Conservation (phyloP, 345 rosid species). For the Salix udensis region DNA sequence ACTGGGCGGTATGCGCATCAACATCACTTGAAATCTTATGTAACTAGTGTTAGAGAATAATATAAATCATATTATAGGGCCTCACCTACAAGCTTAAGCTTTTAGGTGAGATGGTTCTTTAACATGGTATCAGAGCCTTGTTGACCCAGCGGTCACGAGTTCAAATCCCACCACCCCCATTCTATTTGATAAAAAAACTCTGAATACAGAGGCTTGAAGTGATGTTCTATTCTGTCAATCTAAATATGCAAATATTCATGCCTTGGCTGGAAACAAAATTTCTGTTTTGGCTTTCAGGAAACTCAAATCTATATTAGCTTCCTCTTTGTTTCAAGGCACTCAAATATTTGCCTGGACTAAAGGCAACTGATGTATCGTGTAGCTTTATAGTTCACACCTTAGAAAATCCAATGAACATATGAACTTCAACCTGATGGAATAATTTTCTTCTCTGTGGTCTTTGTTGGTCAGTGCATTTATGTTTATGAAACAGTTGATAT, state of each 20-base stretch:
- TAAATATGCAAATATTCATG: too few species aligned
- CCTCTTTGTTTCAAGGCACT: not conserved
- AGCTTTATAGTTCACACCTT: not conserved
- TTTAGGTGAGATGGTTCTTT: too few species aligned
- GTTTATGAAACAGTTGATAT: not conserved
- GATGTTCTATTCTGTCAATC: too few species aligned
- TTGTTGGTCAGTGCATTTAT: not conserved
- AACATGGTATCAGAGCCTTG: too few species aligned
- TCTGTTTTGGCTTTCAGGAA: not conserved
- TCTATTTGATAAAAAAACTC: too few species aligned
- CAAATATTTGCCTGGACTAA: not conserved
- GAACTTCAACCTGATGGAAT: not conserved
- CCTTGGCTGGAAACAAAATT: too few species aligned
- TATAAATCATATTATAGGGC: too few species aligned
- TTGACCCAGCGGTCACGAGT: too few species aligned
- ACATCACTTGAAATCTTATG: not conserved
- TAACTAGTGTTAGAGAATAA: too few species aligned
- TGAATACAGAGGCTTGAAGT: too few species aligned
- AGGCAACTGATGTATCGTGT: not conserved
- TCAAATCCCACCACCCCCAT: too few species aligned
- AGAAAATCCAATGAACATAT: not conserved
- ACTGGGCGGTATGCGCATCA: constrained; percentile 81
- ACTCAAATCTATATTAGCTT: not conserved
- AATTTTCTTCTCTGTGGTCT: not conserved
- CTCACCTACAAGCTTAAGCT: too few species aligned